Conservation (phyloP, 306 rosid genomes). For the Notholithocarpus densiflorus region DNA sequence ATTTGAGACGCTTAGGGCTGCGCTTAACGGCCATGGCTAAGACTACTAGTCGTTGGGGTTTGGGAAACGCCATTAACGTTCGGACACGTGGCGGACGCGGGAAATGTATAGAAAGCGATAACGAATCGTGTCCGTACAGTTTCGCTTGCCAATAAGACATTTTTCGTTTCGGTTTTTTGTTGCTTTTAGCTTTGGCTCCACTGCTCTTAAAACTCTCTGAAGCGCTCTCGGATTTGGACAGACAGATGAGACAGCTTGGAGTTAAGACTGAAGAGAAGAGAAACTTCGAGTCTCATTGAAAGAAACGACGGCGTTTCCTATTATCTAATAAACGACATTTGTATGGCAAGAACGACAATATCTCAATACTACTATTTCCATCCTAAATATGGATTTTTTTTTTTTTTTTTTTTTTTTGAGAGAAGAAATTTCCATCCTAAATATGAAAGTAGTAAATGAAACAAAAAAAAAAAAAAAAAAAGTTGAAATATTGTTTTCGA, state of each 20-base stretch:
- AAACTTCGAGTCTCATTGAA: neutral
- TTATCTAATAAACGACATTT: too few relatives aligned
- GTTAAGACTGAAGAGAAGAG: neutral
- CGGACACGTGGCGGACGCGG: conserved; percentile 3
- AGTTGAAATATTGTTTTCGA: too few relatives aligned
- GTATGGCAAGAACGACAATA: too few relatives aligned
- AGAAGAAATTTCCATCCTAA: too few relatives aligned
- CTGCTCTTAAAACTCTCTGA: too few relatives aligned
- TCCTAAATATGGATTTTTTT: too few relatives aligned
- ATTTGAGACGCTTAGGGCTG: conserved; percentile 96
- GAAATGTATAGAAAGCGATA: conserved; percentile 24
- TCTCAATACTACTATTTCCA: too few relatives aligned
- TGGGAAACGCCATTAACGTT: conserved; percentile 4
- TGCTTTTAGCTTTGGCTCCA: too few relatives aligned
- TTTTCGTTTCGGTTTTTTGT: conserved; percentile 3
- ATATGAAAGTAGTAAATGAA: too few relatives aligned
- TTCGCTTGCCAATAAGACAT: neutral
- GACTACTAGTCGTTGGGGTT: conserved; percentile 26
- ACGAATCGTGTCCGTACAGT: conserved; percentile 15
- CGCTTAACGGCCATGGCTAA: conserved; percentile 63
- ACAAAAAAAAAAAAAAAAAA: too few relatives aligned
- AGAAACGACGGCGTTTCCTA: neutral
- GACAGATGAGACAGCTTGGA: neutral
- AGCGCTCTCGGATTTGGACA: neutral
- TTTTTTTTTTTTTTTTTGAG: too few relatives aligned